Evolutionary conservation across 73 alveolate genomes (phyloP), one percentile per base, ranked within the genome.

Genomic region (Symbiodinium pilosum): DNA sequence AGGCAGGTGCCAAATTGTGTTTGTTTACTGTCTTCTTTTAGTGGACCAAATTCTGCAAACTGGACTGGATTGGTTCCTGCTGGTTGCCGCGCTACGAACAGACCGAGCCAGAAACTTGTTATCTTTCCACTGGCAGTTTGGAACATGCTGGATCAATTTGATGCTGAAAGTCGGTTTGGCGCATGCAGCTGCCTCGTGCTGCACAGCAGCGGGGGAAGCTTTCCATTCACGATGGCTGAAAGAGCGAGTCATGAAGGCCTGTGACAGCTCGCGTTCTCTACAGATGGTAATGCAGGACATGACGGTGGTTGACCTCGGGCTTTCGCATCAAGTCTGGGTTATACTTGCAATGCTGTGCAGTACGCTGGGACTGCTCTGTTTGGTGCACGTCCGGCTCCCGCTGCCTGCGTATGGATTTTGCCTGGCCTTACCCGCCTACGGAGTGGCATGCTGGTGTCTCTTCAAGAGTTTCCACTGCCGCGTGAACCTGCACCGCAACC

Each of bases 281-380:
- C 6, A 47, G 59, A n/a, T 20, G 38, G 81, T 64, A 18, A 28
- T n/a, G 81, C 41, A n/a, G 81, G 81, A 64, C 81, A 64, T 64
- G 81, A 64, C 24, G 34, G 81, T 64, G 81, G 81, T 64, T 20
- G 81, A 64, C 81, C 30, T 64, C 7, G 81, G 81, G 18, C 81
- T 64, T 64, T 64, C 81, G 41, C 81, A 64, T 64, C 81, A 64
- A 38, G 81, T 64, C 38, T 64, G 81, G 81, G 81, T 64, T 20
- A 14, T 64, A 38, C 34, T 64, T 1, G 81, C 81, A 64, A 20
- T 64, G 38, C 81, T 64, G 30, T 64, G 81, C 81, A 64, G 81
- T 38, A 24, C 81, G 81, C 81, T 64, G 4, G 81, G 81, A 64
- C 34, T 64, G 32, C 81, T 64, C 30, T 64, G 81, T n/a, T 28